Base-by-base conservation (phyloP, 495 filamentous ascomycete genomes). In the Podospora comata region DNA sequence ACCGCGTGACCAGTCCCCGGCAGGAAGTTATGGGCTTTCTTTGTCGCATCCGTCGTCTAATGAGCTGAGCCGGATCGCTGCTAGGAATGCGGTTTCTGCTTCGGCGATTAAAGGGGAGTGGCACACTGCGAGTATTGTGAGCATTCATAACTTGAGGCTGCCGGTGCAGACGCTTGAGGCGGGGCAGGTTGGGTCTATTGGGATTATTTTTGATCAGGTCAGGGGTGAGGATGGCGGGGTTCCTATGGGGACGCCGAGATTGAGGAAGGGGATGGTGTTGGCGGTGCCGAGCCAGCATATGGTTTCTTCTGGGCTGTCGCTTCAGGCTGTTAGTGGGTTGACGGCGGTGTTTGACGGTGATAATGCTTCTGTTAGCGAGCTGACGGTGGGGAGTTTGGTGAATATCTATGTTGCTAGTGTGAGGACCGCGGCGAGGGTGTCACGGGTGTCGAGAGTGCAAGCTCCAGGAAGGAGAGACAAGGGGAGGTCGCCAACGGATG, bases 171-270 rank as follows among this genome's bases (percentile, higher is more conserved):
- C 83, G 0, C 83, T 99, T 0, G 81, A 86, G 18, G 84, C 87
- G 16, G 95, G 92, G 62, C 93, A 97, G 81, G 94, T 95, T 2
- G 95, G 96, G 2, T 96, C 93, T 2, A 87, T 99, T 28, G 94
- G 94, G 2, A 80, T 97, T 64, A 85, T 91, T 20, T 87, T 90
- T 69, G 79, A 83, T 60, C 70, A 65, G 0, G 64, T 67, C 39
- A 60, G 67, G 26, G 66, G 69, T 19, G 75, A 70, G 5, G 66
- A 74, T 16, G 63, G 65, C 18, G 68, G 68, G 20, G 67, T 23
- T 23, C 23, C 23, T 23, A 23, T 67, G 4, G 9, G n/a, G n/a
- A 44, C 54, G 0, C 79, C 83, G 56, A 83, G 86, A 39, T 83
- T 95, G 19, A 87, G 92, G 55, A 95, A 94, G 74, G 94, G 94